Evolutionary conservation across 2,329 filamentous ascomycete species (phyloP).

Genomic region (Talaromyces albobiverticillius): DNA sequence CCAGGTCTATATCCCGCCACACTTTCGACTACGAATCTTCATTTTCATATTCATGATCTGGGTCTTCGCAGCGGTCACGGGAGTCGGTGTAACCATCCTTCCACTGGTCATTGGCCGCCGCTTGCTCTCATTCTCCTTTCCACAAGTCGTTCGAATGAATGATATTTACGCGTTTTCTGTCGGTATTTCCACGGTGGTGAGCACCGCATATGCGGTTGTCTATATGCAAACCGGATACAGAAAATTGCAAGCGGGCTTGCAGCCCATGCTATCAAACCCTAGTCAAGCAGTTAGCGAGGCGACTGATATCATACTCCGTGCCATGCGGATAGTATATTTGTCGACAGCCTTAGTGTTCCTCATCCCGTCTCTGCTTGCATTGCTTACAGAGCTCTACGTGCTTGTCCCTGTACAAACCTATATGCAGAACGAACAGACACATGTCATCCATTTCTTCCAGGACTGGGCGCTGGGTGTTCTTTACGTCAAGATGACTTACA

Average conservation of each 20-base stretch:
- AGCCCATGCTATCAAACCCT: slow-evolving; percentile 29
- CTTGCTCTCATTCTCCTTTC: slow-evolving; percentile 71
- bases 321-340: slow-evolving; percentile 66
- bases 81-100: slow-evolving; percentile 78
- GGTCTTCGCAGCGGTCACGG: slow-evolving; percentile 86
- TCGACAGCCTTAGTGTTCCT: slow-evolving; percentile 72
- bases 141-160: slow-evolving; percentile 72
- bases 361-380: slow-evolving; percentile 74
- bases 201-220: slow-evolving; percentile 60
- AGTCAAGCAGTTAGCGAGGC: slow-evolving; percentile 24
- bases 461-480: slow-evolving; percentile 91
- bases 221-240: slow-evolving; percentile 38
- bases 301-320: slow-evolving; percentile 25
- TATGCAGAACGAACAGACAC: slow-evolving; percentile 42
- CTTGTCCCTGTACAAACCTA: slow-evolving; percentile 84
- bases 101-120: slow-evolving; percentile 81
- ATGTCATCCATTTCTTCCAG: slow-evolving; percentile 75
- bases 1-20: slow-evolving; percentile 77
- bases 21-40: slow-evolving; percentile 75
- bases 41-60: slow-evolving; percentile 88
- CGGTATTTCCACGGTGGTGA: slow-evolving; percentile 77
- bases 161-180: slow-evolving; percentile 96
- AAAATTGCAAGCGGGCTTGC: slow-evolving; percentile 23
- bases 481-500: slow-evolving; percentile 76
- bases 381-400: slow-evolving; percentile 83